Conservation (phyloP, 1,139 yeast species). For the Magnusiomyces starmeri region DNA sequence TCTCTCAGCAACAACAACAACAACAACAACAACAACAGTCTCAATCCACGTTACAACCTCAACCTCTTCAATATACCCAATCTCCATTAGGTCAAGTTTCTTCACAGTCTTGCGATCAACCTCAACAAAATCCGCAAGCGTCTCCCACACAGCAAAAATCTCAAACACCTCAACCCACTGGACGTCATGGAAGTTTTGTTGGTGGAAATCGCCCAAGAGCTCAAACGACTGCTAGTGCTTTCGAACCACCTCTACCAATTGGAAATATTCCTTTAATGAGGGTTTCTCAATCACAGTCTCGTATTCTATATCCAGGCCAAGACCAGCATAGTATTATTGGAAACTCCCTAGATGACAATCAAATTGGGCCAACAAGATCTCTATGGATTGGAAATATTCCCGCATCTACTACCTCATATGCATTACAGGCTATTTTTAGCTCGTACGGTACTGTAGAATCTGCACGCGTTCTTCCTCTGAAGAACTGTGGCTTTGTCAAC, state of each 20-base stretch:
- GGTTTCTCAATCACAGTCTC: slow-evolving; percentile 7
- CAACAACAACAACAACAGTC: slow-evolving; percentile 17
- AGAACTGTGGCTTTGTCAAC: slow-evolving; percentile 62
- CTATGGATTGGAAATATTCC: slow-evolving; percentile 76
- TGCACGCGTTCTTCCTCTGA: slow-evolving; percentile 50
- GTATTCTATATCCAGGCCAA: slow-evolving; percentile 7
- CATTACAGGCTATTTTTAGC: slow-evolving; percentile 41
- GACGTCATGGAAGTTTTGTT: slow-evolving; percentile 12
- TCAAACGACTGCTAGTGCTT: slow-evolving; percentile 22
- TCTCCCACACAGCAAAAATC: too few relatives aligned
- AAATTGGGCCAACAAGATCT: slow-evolving; percentile 69
- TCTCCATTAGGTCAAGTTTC: too few relatives aligned
- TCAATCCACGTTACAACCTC: neutral
- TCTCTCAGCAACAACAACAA: slow-evolving; percentile 18
- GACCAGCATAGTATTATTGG: slow-evolving; percentile 16
- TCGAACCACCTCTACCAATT: slow-evolving; percentile 17
- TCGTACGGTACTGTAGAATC: slow-evolving; percentile 50
- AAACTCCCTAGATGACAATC: slow-evolving; percentile 51
- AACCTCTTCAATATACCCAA: neutral
- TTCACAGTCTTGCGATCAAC: neutral
- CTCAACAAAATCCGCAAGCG: too few relatives aligned
- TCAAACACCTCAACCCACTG: slow-evolving; percentile 11
- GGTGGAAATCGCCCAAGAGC: slow-evolving; percentile 21
- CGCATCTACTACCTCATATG: slow-evolving; percentile 39
- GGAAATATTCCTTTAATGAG: slow-evolving; percentile 11